Base-by-base conservation (phyloP, 805 yeast species). In the Yamadazyma insecticola region DNA sequence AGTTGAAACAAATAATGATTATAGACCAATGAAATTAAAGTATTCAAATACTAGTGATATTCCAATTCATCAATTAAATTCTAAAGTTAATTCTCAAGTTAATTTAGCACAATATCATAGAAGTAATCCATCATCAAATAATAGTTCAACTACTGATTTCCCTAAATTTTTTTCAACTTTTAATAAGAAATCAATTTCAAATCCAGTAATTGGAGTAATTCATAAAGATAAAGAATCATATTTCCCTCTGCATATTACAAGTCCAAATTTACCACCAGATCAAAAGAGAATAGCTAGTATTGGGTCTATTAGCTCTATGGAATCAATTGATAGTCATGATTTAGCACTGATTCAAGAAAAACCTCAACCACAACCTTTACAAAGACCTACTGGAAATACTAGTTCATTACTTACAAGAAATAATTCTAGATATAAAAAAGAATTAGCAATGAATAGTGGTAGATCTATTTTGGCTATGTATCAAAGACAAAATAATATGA, bases 21-120 rank as follows among this genome's bases (percentile, higher is more conserved):
- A 58, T 30, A 51, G 45, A 27, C 72, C 72, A 11, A 50, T 65
- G 51, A 58, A 53, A 34, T 50, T 63, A 35, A 50, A 49, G 34
- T 65, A 65, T 39, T 55, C 67, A 17, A 55, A 51, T 29, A 50
- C 67, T 2, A 51, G 53, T 9, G 66, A 63, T 19, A 59, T 65
- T 19, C 64, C 70, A 8, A 55, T 63, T 15, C 60, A 57, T 30
- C 44, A 43, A 22, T 42, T 65, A 20, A 65, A 65, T 41, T 53
- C 58, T 22, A 62, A 60, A 40, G 65, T 63, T 29, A 63, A 64
- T 40, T 59, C 67, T 10, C 69, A 63, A 30, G 55, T 57, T 17
- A 60, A 53, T 39, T 45, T 63, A 17, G 40, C 43, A 8, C 38
- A 35, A 26, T 32, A 20, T 16, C 47, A 43, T 23, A 28, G 47